These are phyloP conservation scores for Naegleria gruberi DNA, from an alignment of 208 protist genomes.

Conservation along the genomic window DNA sequence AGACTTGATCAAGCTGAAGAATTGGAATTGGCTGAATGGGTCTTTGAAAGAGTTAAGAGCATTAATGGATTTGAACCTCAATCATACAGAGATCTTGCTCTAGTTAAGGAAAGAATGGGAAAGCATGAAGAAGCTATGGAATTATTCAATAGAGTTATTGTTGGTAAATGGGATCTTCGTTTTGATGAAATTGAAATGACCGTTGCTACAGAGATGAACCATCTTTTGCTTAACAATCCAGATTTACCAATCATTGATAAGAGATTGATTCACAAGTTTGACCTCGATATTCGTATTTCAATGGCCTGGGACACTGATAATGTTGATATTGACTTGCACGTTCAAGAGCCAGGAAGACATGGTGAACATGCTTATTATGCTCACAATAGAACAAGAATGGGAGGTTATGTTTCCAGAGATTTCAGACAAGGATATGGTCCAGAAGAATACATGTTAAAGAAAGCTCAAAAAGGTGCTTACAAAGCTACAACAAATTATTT, in stretches of 20 bases:
- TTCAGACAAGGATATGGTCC: slow-evolving; percentile 28
- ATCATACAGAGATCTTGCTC: slow-evolving; percentile 24
- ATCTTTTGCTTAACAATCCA: neutral
- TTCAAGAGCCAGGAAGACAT: slow-evolving; percentile 1
- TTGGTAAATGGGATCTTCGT: slow-evolving; percentile 18
- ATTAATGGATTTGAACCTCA: slow-evolving; percentile 24
- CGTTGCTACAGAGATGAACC: neutral
- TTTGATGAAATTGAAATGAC: slow-evolving; percentile 34
- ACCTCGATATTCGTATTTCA: slow-evolving; percentile 24
- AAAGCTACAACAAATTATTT: neutral
- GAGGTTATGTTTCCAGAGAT: slow-evolving; percentile 19
- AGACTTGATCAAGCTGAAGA: neutral
- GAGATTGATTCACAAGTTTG: neutral
- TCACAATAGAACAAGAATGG: neutral
- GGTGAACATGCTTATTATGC: slow-evolving; percentile 26
- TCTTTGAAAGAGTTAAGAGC: slow-evolving; percentile 23
- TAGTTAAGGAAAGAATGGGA: slow-evolving; percentile 13
- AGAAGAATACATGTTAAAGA: slow-evolving; percentile 25
- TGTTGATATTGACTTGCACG: slow-evolving; percentile 29
- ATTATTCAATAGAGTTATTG: slow-evolving; percentile 28
- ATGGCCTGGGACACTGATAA: slow-evolving; percentile 25
- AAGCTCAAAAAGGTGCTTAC: slow-evolving; percentile 13
- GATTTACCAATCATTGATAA: neutral
- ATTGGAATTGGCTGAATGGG: neutral
- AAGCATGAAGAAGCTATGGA: slow-evolving; percentile 20